Base-by-base conservation (phyloP, 306 rosid species). In the Dalbergia cochinchinensis region DNA sequence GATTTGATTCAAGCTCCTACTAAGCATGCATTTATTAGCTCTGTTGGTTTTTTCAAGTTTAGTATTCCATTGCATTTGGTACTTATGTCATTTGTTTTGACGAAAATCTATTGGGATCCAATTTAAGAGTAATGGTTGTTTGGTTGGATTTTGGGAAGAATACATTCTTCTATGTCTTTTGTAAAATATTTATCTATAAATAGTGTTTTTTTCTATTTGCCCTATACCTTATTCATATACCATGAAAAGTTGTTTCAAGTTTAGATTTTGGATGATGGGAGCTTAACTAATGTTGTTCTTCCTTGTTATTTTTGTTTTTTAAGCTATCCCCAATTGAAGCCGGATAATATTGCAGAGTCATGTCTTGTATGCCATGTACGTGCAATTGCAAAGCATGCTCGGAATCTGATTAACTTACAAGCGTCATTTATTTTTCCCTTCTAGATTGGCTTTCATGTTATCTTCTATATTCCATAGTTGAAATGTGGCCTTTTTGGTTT, bases 331-430 rank as follows among this genome's bases (percentile, higher is more conserved):
- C 60, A 63, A 1, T 62, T n/a, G n/a, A 22, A 87, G 7, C 90
- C 89, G 79, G 88, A 89, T 3, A 72, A 74, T 22, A 62, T 95
- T 79, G 91, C 92, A 0, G 41, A 90, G 81, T 57, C 74, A 44
- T 95, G 99, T 78, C 97, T 97, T 2, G 90, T 90, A 9, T 95
- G 99, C 81, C 9, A 88, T 50, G 83, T 51, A 91, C 87, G 82
- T 94, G 99, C 87, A 94, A 94, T 68, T 95, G 99, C 84, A 95
- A 88, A 82, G 77, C 88, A 26, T 94, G 99, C 76, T n/a, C n/a
- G n/a, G n/a, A n/a, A 6, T 81, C 90, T 39, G 61, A 65, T 41
- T 78, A 14, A 5, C 86, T 83, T 11, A 48, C 76, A 86, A n/a
- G n/a, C 1, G 98, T 91, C 19, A 78, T 88, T 55, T 76, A 67